Evolutionary conservation across 805 yeast genomes (phyloP), one percentile per base, ranked within the genome.

Genomic region (Diddensiella transvaalensis): DNA sequence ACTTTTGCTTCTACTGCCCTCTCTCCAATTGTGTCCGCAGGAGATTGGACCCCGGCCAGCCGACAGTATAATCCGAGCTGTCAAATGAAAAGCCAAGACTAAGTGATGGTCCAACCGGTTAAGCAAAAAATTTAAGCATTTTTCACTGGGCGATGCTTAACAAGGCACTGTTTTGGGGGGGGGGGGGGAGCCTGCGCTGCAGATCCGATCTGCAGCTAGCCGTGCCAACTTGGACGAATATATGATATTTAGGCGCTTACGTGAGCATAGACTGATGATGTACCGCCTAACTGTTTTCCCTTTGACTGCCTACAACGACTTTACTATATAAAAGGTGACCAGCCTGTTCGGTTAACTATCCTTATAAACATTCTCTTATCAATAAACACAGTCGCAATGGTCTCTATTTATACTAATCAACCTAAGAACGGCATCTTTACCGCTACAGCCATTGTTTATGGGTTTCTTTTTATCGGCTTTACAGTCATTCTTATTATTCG

Each of bases 371-470:
- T 8, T 26, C 32, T 8, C 8, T 26, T 13, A 26, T 26, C 32
- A 26, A 26, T 13, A 26, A 8, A 8, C 32, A 26, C 8, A 8
- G 8, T 26, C 32, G 15, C 18, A 15, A 13, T 15, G 18, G 38
- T 13, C 23, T 38, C 50, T 3, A 15, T 48, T 29, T 44, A 24
- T n/a, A 37, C 35, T 18, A 42, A 48, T 22, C 49, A 38, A 10
- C 32, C 32, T 26, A 46, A 41, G 37, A 46, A 45, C 42, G 46
- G 18, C 8, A 35, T 49, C 22, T 49, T 40, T 30, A 38, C 40
- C 22, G 49, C 44, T 10, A 45, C 38, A 18, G 40, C 40, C 35
- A 19, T 46, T 29, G 24, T 50, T 11, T 50, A 42, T 29, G 41
- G 42, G 10, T 22, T 48, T 3, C 13, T 22, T 17, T 18, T 29